Percentiles rank a stretch among this genome's conserved stretches.
These are phyloP conservation scores for Cryptococcus amylolentus DNA, from an alignment of 1,284 basidiomycete genomes.

Conservation along the genomic window DNA sequence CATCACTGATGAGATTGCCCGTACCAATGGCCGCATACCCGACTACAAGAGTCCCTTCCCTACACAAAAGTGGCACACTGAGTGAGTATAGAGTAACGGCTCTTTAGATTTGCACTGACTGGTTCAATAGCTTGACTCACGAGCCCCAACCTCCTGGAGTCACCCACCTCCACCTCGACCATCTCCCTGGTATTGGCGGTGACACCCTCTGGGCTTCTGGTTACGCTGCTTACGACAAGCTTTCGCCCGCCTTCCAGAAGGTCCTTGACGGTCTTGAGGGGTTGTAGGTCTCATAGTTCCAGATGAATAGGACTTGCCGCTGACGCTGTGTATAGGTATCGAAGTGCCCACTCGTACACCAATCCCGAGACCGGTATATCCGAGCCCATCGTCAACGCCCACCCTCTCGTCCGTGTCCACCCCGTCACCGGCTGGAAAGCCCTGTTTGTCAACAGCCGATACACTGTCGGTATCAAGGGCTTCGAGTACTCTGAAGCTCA, in stretches of 20 bases:
- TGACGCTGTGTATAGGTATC: conserved; percentile 6
- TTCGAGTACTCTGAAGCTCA: conserved; percentile 19
- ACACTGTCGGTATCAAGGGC: conserved; percentile 21
- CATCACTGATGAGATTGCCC: conserved; percentile 18
- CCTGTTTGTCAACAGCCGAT: conserved; percentile 55
- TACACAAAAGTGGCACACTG: conserved; percentile 36
- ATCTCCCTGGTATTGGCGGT: conserved; percentile 50
- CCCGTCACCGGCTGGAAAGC: conserved; percentile 71
- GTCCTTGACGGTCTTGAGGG: conserved; percentile 34
- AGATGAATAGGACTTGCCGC: not conserved
- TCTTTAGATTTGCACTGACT: not conserved
- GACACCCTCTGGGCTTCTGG: conserved; percentile 48
- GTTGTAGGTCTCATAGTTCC: conserved; percentile 9
- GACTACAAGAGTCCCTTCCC: conserved; percentile 16
- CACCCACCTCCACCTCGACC: conserved; percentile 54
- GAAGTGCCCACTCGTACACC: conserved; percentile 36
- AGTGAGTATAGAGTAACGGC: conserved; percentile 2
- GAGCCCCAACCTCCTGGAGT: conserved; percentile 56
- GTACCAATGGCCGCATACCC: conserved; percentile 2
- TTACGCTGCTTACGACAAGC: conserved; percentile 52
- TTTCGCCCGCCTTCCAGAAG: conserved; percentile 31
- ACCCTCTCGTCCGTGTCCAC: conserved; percentile 51
- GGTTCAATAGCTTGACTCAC: conserved; percentile 7
- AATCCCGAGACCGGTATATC: conserved; percentile 49
- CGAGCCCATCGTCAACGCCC: conserved; percentile 64